Evolutionary conservation across 306 rosid genomes (phyloP).

Genomic region (Heteromeles arbutifolia): DNA sequence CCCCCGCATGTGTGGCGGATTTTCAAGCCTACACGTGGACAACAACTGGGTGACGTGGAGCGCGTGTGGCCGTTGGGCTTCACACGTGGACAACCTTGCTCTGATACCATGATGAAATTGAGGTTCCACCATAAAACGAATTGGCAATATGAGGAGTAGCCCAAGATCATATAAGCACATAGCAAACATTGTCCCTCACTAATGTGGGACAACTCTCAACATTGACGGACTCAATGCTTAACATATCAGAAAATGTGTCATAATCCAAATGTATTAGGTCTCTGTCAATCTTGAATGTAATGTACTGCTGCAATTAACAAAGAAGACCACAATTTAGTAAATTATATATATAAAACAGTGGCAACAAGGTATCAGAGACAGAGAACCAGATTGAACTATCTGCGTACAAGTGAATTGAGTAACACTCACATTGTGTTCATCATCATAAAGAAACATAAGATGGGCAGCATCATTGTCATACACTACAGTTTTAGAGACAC

Average conservation of each 20-base stretch:
- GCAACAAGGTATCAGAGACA: conserved; percentile 15
- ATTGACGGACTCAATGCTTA: conserved; percentile 56
- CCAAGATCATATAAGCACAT: too few relatives aligned
- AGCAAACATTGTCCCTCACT: too few relatives aligned
- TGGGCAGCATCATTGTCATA: conserved; percentile 23
- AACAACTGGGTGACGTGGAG: too few relatives aligned
- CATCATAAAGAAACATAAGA: conserved; percentile 25
- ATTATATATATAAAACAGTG: conserved; percentile 1
- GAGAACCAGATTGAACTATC: conserved; percentile 7
- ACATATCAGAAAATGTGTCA: conserved; percentile 35
- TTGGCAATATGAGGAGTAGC: too few relatives aligned
- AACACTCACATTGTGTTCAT: conserved; percentile 59
- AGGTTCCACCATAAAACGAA: too few relatives aligned
- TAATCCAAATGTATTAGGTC: conserved; percentile 40
- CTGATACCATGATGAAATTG: too few relatives aligned
- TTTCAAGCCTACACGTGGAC: too few relatives aligned
- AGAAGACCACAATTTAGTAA: conserved; percentile 27
- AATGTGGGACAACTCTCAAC: too few relatives aligned
- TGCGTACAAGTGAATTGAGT: conserved; percentile 2
- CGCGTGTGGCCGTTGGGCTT: too few relatives aligned
- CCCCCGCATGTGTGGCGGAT: too few relatives aligned
- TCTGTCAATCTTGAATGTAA: conserved; percentile 55
- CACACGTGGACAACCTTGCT: too few relatives aligned
- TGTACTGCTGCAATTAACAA: conserved; percentile 38
- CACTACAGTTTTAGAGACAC: conserved; percentile 35